Conservation (phyloP, 495 filamentous ascomycete genomes). For the Melanomma pulvis-pyrius region DNA sequence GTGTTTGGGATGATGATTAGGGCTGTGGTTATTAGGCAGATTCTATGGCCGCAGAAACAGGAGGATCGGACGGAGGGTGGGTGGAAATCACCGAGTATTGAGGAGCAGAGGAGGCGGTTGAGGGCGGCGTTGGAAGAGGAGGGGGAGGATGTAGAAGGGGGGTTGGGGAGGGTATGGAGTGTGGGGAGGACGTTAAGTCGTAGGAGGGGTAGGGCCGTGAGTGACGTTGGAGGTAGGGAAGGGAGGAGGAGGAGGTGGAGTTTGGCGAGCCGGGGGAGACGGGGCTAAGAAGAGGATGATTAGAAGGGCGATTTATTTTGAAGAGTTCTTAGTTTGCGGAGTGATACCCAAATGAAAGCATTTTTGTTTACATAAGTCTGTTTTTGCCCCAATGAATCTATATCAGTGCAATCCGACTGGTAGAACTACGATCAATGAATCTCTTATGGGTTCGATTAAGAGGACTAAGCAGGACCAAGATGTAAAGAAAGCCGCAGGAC, state of each 20-base stretch:
- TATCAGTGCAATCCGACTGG: no score
- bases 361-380: no score
- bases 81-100: conserved; percentile 43
- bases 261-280: not conserved
- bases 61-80: conserved; percentile 67
- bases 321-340: no score
- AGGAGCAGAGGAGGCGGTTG: conserved; percentile 28
- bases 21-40: conserved; percentile 63
- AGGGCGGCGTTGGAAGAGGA: conserved; percentile 17
- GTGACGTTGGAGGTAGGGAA: not conserved
- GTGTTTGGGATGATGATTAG: conserved; percentile 72
- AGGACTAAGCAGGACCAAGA: no score
- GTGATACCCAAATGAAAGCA: no score
- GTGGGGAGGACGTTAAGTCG: conserved; percentile 7
- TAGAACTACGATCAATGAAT: no score
- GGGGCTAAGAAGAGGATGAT: no score
- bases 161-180: conserved; percentile 14
- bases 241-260: conserved; percentile 17
- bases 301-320: no score
- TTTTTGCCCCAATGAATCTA: no score
- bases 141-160: conserved; percentile 3
- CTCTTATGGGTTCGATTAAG: no score
- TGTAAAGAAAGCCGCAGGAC: no score
- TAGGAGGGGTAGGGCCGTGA: conserved; percentile 4
- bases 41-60: conserved; percentile 73